A percentile compares a stretch with the other conserved stretches of the same genome.
Conservation (phyloP, 2,329 filamentous ascomycete species). For the Plectosphaerella plurivora region DNA sequence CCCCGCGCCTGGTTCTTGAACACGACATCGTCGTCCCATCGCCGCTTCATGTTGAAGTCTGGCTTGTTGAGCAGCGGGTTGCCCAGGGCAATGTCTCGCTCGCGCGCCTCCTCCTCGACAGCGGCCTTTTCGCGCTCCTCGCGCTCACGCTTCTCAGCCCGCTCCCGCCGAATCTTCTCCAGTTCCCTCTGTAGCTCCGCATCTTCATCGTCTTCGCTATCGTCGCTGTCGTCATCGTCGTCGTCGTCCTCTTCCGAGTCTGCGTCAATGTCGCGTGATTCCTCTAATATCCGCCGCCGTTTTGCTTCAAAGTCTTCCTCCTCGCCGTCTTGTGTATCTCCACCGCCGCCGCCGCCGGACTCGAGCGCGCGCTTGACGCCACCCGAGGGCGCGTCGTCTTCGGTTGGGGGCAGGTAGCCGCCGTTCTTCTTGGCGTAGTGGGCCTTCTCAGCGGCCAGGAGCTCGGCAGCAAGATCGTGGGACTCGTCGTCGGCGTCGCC, state of each 20-base stretch:
- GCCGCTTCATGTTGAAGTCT: conserved; percentile 85
- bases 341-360: conserved; percentile 22
- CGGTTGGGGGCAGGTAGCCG: conserved; percentile 38
- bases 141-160: conserved; percentile 72
- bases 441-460: conserved; percentile 81
- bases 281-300: conserved; percentile 79
- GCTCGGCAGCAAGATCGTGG: conserved; percentile 83
- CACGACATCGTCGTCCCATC: conserved; percentile 98
- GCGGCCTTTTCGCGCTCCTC: conserved; percentile 51
- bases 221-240: conserved; percentile 48
- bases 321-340: conserved; percentile 22
- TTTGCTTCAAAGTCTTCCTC: conserved; percentile 77
- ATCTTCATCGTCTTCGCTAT: conserved; percentile 75
- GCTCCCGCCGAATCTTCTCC: conserved; percentile 87
- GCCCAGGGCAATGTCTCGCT: conserved; percentile 83
- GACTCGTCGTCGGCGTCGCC: conserved; percentile 65
- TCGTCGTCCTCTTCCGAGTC: conserved; percentile 58
- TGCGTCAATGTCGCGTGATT: conserved; percentile 83
- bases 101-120: conserved; percentile 76
- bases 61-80: conserved; percentile 87
- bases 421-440: conserved; percentile 84
- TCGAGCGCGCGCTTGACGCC: conserved; percentile 63
- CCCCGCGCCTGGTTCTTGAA: conserved; percentile 98
- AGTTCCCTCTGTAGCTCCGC: conserved; percentile 89
- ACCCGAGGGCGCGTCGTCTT: conserved; percentile 36